These are phyloP conservation scores for Herpotrichia juniperi DNA, from an alignment of 2,329 filamentous ascomycete genomes.

Conservation along the genomic window DNA sequence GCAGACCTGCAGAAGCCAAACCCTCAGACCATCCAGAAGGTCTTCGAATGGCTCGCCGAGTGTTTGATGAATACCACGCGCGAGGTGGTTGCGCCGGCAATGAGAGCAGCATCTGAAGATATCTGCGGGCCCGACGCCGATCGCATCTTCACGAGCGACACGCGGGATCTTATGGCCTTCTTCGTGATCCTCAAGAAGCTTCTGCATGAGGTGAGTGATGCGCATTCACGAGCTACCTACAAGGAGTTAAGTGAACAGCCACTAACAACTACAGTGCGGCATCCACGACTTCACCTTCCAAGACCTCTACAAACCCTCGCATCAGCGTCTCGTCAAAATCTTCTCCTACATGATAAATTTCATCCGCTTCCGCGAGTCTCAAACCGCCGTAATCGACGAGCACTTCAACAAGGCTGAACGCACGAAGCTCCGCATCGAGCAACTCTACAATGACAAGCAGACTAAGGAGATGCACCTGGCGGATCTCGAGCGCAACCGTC, in stretches of 20 bases:
- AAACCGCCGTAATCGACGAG: slow-evolving; percentile 86
- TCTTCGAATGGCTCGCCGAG: slow-evolving; percentile 97
- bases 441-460: slow-evolving; percentile 83
- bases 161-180: slow-evolving; percentile 94
- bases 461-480: slow-evolving; percentile 80
- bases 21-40: slow-evolving; percentile 91
- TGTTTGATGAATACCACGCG: slow-evolving; percentile 91
- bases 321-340: slow-evolving; percentile 89
- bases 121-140: slow-evolving; percentile 84
- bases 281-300: slow-evolving; percentile 93
- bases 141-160: slow-evolving; percentile 78
- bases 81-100: slow-evolving; percentile 91
- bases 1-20: slow-evolving; percentile 93
- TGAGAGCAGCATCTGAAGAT: slow-evolving; percentile 90
- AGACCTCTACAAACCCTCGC: slow-evolving; percentile 89
- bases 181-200: slow-evolving; percentile 83
- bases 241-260: slow-evolving; percentile 15
- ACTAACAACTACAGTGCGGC: slow-evolving; percentile 67
- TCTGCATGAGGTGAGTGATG: slow-evolving; percentile 64
- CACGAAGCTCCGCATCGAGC: slow-evolving; percentile 86
- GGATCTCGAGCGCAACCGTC: slow-evolving; percentile 80
- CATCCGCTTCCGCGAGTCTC: slow-evolving; percentile 92
- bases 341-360: slow-evolving; percentile 99
- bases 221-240: not conserved
- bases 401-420: slow-evolving; percentile 91